These are phyloP conservation scores for Brasenia schreberi DNA, from an alignment of 164 flowering plant species.

Conservation along the genomic window DNA sequence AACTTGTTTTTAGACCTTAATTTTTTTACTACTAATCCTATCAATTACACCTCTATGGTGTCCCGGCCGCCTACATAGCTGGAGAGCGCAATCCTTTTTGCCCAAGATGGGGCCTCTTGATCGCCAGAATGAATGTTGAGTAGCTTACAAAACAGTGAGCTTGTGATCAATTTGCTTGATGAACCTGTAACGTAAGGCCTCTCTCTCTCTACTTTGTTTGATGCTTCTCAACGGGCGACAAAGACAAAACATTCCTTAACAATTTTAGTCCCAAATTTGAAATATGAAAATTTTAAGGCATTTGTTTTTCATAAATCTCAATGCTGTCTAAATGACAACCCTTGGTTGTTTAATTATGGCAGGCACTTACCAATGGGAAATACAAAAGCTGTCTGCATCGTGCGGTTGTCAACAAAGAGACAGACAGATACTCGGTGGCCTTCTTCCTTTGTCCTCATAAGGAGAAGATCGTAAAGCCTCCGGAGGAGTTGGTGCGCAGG, in stretches of 20 bases:
- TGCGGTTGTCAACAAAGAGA: constrained; percentile 53
- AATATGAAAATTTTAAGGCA: no score
- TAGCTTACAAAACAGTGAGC: no score
- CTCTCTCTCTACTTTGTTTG: not conserved
- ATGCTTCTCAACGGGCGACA: not conserved
- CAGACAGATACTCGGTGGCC: constrained; percentile 43
- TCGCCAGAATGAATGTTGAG: no score
- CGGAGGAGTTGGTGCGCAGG: constrained; percentile 27
- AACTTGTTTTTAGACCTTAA: no score
- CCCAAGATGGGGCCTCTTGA: no score
- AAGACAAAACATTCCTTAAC: no score
- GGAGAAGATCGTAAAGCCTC: constrained; percentile 58
- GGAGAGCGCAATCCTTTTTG: no score
- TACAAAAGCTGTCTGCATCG: constrained; percentile 74
- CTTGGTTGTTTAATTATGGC: not conserved
- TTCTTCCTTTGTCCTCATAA: constrained; percentile 51
- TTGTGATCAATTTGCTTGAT: not conserved
- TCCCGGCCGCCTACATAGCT: no score
- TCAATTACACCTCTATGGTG: no score
- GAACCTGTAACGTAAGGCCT: not conserved
- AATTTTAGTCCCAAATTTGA: no score
- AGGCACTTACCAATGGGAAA: constrained; percentile 62
- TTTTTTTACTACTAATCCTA: no score
- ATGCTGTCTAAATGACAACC: not conserved
- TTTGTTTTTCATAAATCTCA: no score